Evolutionary conservation across 305 asterid genomes (phyloP).

Genomic region (Striga hermonthica): DNA sequence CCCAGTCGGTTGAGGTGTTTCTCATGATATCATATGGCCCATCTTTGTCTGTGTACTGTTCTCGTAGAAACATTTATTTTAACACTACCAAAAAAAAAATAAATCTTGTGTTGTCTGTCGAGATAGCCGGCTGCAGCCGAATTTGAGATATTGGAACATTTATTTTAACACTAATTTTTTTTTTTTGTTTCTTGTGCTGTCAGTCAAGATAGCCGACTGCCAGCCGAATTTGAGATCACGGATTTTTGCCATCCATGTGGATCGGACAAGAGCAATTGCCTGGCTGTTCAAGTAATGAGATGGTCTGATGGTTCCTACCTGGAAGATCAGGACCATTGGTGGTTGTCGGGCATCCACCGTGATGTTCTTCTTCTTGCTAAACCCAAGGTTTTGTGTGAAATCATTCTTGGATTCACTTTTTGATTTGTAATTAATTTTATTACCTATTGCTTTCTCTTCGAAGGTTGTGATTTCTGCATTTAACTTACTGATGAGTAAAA

Average conservation of each 20-base stretch:
- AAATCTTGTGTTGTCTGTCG: too few relatives aligned
- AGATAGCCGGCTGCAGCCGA: too few relatives aligned
- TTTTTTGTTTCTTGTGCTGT: constrained; percentile 23
- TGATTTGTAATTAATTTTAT: background rate
- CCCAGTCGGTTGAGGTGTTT: background rate
- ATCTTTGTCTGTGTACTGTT: constrained; percentile 3
- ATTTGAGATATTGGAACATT: too few relatives aligned
- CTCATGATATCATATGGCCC: constrained; percentile 6
- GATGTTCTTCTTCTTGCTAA: constrained; percentile 85
- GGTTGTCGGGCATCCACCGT: constrained; percentile 98
- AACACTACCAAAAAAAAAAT: background rate
- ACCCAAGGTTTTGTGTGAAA: constrained; percentile 66
- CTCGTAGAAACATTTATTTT: background rate
- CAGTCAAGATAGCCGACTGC: constrained; percentile 98
- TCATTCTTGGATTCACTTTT: background rate
- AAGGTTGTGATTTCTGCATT: constrained; percentile 26
- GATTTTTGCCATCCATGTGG: constrained; percentile 79
- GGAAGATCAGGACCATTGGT: constrained; percentile 99
- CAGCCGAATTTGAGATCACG: constrained; percentile 98
- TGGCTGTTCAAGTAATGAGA: constrained; percentile 94
- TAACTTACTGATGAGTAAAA: background rate
- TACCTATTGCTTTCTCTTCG: constrained; percentile 9
- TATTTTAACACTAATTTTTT: constrained; percentile 10
- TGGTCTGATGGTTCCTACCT: constrained; percentile 99
- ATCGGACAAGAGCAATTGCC: constrained; percentile 61